Conservation (phyloP, 441 rosid genomes). For the Eruca vesicaria region DNA sequence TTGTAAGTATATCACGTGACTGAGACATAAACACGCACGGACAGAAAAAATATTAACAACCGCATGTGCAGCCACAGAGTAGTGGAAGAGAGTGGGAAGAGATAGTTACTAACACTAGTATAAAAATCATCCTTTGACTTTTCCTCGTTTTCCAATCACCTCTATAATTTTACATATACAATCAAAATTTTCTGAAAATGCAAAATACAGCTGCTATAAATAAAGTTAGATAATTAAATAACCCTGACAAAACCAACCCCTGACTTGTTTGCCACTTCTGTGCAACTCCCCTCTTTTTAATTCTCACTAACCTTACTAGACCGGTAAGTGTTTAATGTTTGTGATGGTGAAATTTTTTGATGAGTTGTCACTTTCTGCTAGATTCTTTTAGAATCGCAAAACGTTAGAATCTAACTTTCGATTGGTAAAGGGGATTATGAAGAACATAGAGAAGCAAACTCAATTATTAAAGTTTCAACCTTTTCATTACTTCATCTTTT, state of each 20-base stretch:
- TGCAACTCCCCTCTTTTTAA: conserved; percentile 24
- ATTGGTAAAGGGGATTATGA: too few species aligned
- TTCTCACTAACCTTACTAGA: too few species aligned
- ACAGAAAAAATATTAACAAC: conserved; percentile 4
- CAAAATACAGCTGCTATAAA: neutral
- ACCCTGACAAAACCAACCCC: too few species aligned
- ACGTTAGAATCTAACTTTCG: too few species aligned
- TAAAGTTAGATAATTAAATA: too few species aligned
- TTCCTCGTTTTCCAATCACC: neutral
- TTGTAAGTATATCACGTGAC: conserved; percentile 21
- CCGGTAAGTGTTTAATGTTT: too few species aligned
- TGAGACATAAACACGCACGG: conserved; percentile 20
- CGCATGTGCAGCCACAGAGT: conserved; percentile 29
- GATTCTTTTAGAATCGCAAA: too few species aligned
- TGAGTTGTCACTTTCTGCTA: too few species aligned
- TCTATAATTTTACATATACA: neutral
- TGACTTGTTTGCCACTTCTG: neutral
- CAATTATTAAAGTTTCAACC: too few species aligned
- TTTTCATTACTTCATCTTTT: conserved; percentile 14
- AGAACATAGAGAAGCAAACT: too few species aligned
- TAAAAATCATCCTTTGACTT: neutral
- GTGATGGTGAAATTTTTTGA: too few species aligned
- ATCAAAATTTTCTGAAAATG: neutral
- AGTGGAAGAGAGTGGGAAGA: neutral
- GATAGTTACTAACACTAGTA: neutral